Conservation (phyloP, 495 filamentous ascomycete genomes). For the Cairneyella variabilis region DNA sequence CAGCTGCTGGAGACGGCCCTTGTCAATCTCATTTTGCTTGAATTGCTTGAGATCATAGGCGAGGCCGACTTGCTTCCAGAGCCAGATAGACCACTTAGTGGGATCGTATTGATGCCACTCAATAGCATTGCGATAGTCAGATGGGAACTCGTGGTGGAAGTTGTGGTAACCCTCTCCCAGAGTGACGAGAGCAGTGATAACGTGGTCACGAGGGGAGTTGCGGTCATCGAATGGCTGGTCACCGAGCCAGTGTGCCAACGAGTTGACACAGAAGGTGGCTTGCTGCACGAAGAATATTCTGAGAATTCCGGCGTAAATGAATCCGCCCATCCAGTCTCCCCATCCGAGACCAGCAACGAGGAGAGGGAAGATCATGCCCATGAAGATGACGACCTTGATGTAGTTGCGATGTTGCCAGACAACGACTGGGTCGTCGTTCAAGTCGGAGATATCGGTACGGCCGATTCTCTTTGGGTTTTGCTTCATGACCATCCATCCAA, state of each 20-base stretch:
- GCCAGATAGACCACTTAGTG: constrained; percentile 97
- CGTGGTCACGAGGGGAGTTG: constrained; percentile 95
- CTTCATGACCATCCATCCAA: constrained; percentile 93
- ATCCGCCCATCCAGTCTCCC: constrained; percentile 88
- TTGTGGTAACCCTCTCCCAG: constrained; percentile 98
- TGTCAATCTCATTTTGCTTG: constrained; percentile 97
- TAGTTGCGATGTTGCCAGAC: constrained; percentile 95
- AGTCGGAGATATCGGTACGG: constrained; percentile 92
- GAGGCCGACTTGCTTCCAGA: constrained; percentile 88
- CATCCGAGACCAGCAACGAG: constrained; percentile 82
- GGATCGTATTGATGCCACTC: constrained; percentile 99
- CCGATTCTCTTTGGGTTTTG: constrained; percentile 92
- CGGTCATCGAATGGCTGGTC: constrained; percentile 99
- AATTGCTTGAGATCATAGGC: constrained; percentile 97
- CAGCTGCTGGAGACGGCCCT: constrained; percentile 92
- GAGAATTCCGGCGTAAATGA: constrained; percentile 92
- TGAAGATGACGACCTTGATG: constrained; percentile 80
- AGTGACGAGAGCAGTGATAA: constrained; percentile 92
- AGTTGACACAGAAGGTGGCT: constrained; percentile 99
- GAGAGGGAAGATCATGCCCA: constrained; percentile 83
- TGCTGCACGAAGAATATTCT: constrained; percentile 98
- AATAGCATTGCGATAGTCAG: constrained; percentile 97
- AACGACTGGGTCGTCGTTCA: constrained; percentile 93
- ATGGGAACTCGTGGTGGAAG: constrained; percentile 99
- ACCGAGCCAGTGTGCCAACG: constrained; percentile 96